A percentile compares a stretch with the other conserved stretches of the same genome.
Evolutionary conservation across 176 grass and related monocot genomes (phyloP).

Genomic region (Carex scoparia): DNA sequence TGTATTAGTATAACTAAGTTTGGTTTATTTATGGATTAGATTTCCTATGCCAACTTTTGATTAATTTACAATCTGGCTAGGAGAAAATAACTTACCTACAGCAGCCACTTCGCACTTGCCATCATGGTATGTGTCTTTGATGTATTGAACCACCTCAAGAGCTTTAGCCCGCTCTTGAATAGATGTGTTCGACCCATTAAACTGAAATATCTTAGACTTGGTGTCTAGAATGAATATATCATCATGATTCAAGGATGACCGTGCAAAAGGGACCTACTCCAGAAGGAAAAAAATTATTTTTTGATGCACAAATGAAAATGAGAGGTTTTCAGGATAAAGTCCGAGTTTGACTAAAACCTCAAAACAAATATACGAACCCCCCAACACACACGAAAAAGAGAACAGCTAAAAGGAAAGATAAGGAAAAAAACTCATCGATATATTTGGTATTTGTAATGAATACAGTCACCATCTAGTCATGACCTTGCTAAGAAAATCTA

Average conservation of each 20-base stretch:
- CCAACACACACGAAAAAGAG: not conserved
- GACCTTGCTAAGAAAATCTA: not conserved
- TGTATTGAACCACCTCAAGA: conserved; percentile 94
- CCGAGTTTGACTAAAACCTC: not conserved
- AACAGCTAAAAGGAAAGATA: too few relatives aligned
- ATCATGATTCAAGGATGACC: conserved; percentile 95
- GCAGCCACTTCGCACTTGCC: conserved; percentile 83
- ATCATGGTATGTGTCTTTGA: conserved; percentile 94
- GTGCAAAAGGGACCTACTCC: conserved; percentile 78
- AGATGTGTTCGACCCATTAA: conserved; percentile 92
- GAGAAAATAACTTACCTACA: conserved; percentile 64
- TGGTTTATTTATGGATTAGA: conserved; percentile 8
- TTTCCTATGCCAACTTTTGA: not conserved
- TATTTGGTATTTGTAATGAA: not conserved
- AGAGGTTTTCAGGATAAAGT: not conserved
- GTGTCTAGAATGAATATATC: conserved; percentile 99
- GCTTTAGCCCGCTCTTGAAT: conserved; percentile 99
- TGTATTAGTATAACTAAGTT: conserved; percentile 32
- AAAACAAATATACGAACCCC: not conserved
- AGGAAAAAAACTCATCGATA: too few relatives aligned
- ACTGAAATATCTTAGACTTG: conserved; percentile 93
- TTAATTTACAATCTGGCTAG: conserved; percentile 28
- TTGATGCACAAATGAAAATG: conserved; percentile 8
- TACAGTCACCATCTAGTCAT: not conserved
- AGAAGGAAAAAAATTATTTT: conserved; percentile 20